Conservation (phyloP, 257 asterid species). For the Vinca minor region DNA sequence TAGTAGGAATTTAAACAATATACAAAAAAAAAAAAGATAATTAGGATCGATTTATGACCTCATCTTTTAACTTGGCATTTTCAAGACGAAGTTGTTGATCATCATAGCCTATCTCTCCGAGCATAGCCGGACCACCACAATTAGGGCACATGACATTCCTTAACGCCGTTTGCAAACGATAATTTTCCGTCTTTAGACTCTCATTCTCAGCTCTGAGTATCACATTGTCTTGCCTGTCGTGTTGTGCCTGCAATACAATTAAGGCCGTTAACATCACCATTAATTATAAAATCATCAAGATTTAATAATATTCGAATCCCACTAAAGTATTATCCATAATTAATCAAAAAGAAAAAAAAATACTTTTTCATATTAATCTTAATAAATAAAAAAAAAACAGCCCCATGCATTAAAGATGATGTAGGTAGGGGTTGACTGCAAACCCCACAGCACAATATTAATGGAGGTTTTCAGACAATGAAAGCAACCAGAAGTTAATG, state of each 20-base stretch:
- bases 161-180: slow-evolving; percentile 60
- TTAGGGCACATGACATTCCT: slow-evolving; percentile 78
- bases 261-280: no score
- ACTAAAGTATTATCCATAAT: no score
- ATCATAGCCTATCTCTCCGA: slow-evolving; percentile 81
- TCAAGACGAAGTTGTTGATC: slow-evolving; percentile 83
- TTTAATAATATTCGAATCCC: no score
- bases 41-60: slow-evolving; percentile 32
- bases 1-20: no score
- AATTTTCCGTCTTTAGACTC: slow-evolving; percentile 66
- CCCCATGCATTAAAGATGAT: slow-evolving; percentile 16
- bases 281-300: neutral
- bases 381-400: no score
- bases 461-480: slow-evolving; percentile 39
- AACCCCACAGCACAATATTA: slow-evolving; percentile 41
- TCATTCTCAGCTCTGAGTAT: slow-evolving; percentile 80
- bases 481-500: slow-evolving; percentile 60
- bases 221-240: slow-evolving; percentile 68
- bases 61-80: slow-evolving; percentile 90
- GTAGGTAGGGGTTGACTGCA: slow-evolving; percentile 61
- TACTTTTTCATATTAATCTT: no score
- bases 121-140: slow-evolving; percentile 86
- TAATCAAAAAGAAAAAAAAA: no score
- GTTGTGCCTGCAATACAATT: slow-evolving; percentile 56
- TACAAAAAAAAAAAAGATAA: no score